Evolutionary conservation across 2,329 filamentous ascomycete genomes (phyloP).

Genomic region (Penicillium sp.): DNA sequence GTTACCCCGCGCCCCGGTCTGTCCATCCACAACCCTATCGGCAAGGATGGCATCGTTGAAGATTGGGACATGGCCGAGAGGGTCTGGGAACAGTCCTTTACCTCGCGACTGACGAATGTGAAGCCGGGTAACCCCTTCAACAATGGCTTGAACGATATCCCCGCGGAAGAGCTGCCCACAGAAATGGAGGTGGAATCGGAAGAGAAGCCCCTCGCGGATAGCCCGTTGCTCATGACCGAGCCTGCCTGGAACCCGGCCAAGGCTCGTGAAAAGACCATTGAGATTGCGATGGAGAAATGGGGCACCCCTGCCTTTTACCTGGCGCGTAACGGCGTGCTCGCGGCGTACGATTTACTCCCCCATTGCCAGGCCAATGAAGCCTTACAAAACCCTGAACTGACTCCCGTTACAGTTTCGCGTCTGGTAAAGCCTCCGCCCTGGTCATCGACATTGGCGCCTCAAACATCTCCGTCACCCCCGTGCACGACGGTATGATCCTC

Average conservation of each 20-base stretch:
- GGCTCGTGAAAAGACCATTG: slow-evolving; percentile 88
- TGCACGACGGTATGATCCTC: slow-evolving; percentile 92
- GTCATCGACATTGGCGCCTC: slow-evolving; percentile 91
- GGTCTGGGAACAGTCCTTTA: slow-evolving; percentile 91
- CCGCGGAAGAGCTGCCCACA: slow-evolving; percentile 58
- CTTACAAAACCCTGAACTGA: slow-evolving; percentile 7
- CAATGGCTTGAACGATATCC: slow-evolving; percentile 76
- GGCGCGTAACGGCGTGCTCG: slow-evolving; percentile 82
- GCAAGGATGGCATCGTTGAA: slow-evolving; percentile 83
- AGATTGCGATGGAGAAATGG: slow-evolving; percentile 97
- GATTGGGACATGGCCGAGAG: slow-evolving; percentile 92
- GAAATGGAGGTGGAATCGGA: slow-evolving; percentile 63
- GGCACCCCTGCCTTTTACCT: slow-evolving; percentile 93
- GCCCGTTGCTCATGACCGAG: slow-evolving; percentile 90
- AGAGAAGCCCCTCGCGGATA: slow-evolving; percentile 82
- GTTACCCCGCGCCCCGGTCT: slow-evolving; percentile 73
- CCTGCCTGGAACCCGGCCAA: slow-evolving; percentile 89
- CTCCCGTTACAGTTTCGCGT: slow-evolving; percentile 64
- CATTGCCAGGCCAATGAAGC: neutral
- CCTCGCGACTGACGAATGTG: slow-evolving; percentile 79
- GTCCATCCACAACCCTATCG: slow-evolving; percentile 91
- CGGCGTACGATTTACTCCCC: slow-evolving; percentile 56
- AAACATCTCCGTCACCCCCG: slow-evolving; percentile 83
- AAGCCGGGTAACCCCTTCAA: slow-evolving; percentile 68
- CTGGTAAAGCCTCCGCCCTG: slow-evolving; percentile 88